Conservation (phyloP, 1,284 basidiomycete genomes). For the Ustilago tritici region DNA sequence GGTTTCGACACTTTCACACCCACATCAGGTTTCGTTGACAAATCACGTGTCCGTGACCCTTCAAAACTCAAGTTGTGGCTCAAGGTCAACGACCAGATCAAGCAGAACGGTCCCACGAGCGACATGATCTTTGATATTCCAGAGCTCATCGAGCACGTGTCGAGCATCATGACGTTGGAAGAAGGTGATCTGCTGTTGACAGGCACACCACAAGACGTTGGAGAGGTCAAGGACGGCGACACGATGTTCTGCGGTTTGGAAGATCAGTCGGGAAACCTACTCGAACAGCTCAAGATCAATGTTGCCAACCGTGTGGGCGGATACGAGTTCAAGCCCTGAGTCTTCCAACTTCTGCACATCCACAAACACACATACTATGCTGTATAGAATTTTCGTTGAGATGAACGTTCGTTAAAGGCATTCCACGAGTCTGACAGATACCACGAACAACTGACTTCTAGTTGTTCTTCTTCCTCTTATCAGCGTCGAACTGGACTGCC, state of each 20-base stretch:
- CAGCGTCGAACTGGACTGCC: conserved; percentile 23
- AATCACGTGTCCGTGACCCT: conserved; percentile 78
- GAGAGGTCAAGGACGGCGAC: conserved; percentile 82
- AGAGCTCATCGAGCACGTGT: conserved; percentile 88
- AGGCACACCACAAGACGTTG: conserved; percentile 82
- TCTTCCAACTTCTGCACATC: neutral
- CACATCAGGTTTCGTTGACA: conserved; percentile 82
- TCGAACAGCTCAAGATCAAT: conserved; percentile 77
- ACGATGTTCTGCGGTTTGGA: conserved; percentile 81
- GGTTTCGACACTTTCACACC: conserved; percentile 91
- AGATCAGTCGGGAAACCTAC: conserved; percentile 75
- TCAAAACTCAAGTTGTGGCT: conserved; percentile 81
- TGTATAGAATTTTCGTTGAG: neutral
- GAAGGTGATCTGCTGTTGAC: conserved; percentile 73
- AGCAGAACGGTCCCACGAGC: conserved; percentile 85
- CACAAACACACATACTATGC: neutral
- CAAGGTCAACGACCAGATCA: conserved; percentile 84
- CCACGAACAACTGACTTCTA: neutral
- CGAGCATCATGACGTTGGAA: conserved; percentile 94
- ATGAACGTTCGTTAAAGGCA: neutral
- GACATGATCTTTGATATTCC: conserved; percentile 97
- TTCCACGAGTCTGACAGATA: neutral
- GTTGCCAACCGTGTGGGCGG: conserved; percentile 78
- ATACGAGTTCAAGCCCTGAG: conserved; percentile 74
- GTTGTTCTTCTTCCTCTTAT: conserved; percentile 32